Conservation (phyloP, 208 protist species). For the Porcisia deanei region DNA sequence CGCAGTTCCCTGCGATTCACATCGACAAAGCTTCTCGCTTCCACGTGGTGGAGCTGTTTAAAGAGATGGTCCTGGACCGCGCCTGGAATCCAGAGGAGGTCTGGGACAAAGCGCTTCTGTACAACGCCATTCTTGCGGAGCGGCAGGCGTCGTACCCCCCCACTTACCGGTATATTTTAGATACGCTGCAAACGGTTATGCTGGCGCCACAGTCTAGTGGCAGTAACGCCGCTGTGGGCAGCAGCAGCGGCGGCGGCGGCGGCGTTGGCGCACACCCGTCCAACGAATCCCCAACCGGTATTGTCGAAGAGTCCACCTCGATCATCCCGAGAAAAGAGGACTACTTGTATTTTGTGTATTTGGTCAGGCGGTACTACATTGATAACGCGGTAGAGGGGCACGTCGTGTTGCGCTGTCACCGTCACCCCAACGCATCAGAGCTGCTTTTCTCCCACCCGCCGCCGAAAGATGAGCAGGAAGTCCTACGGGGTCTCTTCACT, state of each 20-base stretch:
- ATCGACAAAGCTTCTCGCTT: slow-evolving; percentile 63
- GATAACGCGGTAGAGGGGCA: slow-evolving; percentile 87
- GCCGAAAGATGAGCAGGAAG: slow-evolving; percentile 77
- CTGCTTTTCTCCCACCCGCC: slow-evolving; percentile 81
- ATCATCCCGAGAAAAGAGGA: slow-evolving; percentile 55
- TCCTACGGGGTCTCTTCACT: slow-evolving; percentile 29
- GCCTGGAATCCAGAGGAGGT: slow-evolving; percentile 55
- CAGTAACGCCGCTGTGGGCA: neutral
- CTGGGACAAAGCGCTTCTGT: slow-evolving; percentile 88
- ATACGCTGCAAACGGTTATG: slow-evolving; percentile 43
- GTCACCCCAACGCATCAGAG: slow-evolving; percentile 50
- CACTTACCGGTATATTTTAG: slow-evolving; percentile 73
- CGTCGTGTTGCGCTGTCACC: slow-evolving; percentile 85
- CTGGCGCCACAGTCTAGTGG: slow-evolving; percentile 14
- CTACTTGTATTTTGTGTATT: slow-evolving; percentile 75
- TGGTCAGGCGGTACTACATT: slow-evolving; percentile 80
- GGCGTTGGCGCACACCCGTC: neutral
- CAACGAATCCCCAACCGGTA: neutral
- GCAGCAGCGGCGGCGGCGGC: neutral
- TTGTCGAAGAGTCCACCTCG: neutral
- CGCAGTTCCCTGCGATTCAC: slow-evolving; percentile 84
- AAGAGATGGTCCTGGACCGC: slow-evolving; percentile 76
- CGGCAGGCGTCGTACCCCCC: slow-evolving; percentile 65
- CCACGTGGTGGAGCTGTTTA: slow-evolving; percentile 84
- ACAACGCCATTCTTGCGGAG: slow-evolving; percentile 76